Evolutionary conservation across 2,329 filamentous ascomycete species (phyloP), one percentile per base, ranked within the genome.

Genomic region (Trichoderma oligosporum): DNA sequence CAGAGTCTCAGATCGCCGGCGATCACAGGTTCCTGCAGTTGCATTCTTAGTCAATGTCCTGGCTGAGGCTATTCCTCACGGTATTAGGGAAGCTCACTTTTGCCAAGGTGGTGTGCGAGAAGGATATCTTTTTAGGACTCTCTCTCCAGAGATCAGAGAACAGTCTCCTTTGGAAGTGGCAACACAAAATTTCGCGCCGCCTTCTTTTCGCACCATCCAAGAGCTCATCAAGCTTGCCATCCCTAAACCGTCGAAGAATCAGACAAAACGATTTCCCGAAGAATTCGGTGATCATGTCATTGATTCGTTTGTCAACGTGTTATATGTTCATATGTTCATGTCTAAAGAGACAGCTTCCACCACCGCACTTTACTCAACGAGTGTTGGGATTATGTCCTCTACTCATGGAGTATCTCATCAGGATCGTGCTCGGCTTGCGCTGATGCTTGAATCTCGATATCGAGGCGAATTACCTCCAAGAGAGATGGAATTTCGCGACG

Each of bases 81-180:
- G 71, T n/a, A 82, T 88, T 60, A 78, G 79, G 39, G 75, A 79
- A 33, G 82, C 87, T 2, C 79, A 82, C 29, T 89, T 89, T 72
- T 87, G 84, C 60, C 86, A 89, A 66, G 86, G 86, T 16, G 86
- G 86, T 4, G 84, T 89, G 2, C 75, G 86, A 27, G 86, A 89
- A 71, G 86, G 86, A 0, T 80, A 80, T 56, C 73, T 88, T 1
- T 89, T 85, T 68, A 72, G 77, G 9, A 74, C 73, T 38, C 75
- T 89, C 7, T 61, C 74, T 0, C 63, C 71, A 0, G 66, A 73
- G 0, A 69, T 81, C 7, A 78, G 82, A 45, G 71, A 71, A 1
- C 74, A 84, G 58, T 73, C 82, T 56, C 85, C 86, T 0, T 70
- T 89, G 1, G 72, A 83, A 9, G 81, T 83, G 0, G 84, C 83